Percentiles rank a stretch among this genome's conserved stretches.
Evolutionary conservation across 1,284 basidiomycete species (phyloP).

Genomic region (Cutaneotrichosporon cutaneum): DNA sequence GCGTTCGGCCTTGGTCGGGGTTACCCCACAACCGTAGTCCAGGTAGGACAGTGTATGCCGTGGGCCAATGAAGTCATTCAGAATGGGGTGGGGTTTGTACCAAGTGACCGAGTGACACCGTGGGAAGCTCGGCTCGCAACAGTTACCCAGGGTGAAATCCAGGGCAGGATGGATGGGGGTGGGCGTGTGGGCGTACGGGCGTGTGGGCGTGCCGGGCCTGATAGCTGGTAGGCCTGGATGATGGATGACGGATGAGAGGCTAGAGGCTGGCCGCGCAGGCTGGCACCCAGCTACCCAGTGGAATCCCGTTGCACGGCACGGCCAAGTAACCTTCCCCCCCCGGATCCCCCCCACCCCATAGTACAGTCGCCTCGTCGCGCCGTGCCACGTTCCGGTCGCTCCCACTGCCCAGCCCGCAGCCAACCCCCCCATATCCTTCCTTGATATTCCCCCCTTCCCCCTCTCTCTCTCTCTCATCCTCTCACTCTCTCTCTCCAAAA

Average conservation of each 20-base stretch:
- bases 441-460: background rate
- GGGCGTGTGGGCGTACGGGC: too few relatives aligned
- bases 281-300: too few relatives aligned
- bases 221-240: background rate
- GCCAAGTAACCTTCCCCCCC: background rate
- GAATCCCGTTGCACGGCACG: too few relatives aligned
- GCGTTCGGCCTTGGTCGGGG: constrained; percentile 14
- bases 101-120: background rate
- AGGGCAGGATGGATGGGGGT: too few relatives aligned
- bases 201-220: too few relatives aligned
- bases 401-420: background rate
- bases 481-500: constrained; percentile 6
- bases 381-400: background rate
- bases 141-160: background rate
- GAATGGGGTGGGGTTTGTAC: background rate
- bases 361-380: background rate
- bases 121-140: constrained; percentile 5
- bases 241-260: background rate
- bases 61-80: background rate
- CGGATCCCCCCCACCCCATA: background rate
- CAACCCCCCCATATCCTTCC: background rate
- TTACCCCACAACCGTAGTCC: constrained; percentile 16
- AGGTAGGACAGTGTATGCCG: too few relatives aligned
- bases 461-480: constrained; percentile 6
- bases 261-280: too few relatives aligned